Percentiles rank a stretch among this genome's conserved stretches.
Conservation (phyloP, 2,329 filamentous ascomycete genomes). For the Botrytis porri region DNA sequence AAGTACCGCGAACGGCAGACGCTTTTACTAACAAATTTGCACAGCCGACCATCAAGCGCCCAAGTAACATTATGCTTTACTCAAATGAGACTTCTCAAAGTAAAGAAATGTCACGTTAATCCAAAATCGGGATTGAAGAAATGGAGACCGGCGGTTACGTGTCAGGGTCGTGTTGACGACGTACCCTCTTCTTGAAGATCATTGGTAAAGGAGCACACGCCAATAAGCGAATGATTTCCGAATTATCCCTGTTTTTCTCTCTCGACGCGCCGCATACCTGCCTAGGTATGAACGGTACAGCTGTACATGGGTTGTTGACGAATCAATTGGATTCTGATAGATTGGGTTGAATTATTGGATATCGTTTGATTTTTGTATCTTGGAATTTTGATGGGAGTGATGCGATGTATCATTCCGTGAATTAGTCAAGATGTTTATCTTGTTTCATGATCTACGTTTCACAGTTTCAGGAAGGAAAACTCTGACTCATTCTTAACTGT, state of each 20-base stretch:
- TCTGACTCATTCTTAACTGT: slow-evolving; percentile 34
- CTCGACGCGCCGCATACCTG: slow-evolving; percentile 32
- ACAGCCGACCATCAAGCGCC: slow-evolving; percentile 34
- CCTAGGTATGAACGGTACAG: slow-evolving; percentile 15
- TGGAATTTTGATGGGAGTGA: not conserved
- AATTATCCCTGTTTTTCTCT: slow-evolving; percentile 12
- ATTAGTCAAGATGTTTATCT: slow-evolving; percentile 27
- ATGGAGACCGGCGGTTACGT: slow-evolving; percentile 31
- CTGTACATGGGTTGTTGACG: slow-evolving; percentile 19
- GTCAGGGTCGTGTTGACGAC: slow-evolving; percentile 34
- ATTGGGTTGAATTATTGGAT: slow-evolving; percentile 8
- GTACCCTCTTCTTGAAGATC: slow-evolving; percentile 16
- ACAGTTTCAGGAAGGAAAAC: slow-evolving; percentile 30
- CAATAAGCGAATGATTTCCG: slow-evolving; percentile 22
- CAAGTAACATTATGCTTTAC: slow-evolving; percentile 7
- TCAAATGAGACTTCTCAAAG: not conserved
- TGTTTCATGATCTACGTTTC: slow-evolving; percentile 31
- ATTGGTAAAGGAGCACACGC: slow-evolving; percentile 32
- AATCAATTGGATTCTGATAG: not conserved
- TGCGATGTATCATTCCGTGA: slow-evolving; percentile 21
- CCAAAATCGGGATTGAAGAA: not conserved
- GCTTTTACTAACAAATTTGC: slow-evolving; percentile 25
- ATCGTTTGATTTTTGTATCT: not conserved
- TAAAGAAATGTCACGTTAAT: not conserved
- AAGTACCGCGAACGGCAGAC: slow-evolving; percentile 26